Evolutionary conservation across 2,329 filamentous ascomycete species (phyloP).

Genomic region (Aspergillus novofumigatus): DNA sequence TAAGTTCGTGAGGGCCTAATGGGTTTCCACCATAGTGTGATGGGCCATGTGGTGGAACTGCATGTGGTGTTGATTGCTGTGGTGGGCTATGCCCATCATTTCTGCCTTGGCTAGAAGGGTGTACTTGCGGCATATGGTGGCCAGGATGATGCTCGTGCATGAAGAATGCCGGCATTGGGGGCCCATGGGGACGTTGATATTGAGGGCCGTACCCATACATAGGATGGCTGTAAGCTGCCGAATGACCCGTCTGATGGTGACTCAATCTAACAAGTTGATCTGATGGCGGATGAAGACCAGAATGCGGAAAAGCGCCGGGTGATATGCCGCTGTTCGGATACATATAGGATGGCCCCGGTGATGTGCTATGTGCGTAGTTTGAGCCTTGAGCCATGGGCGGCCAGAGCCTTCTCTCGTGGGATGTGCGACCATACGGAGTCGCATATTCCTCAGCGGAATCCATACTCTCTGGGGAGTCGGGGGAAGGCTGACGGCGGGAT

Average conservation of each 20-base stretch:
- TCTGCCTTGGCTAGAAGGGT: conserved; percentile 18
- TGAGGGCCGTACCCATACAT: conserved; percentile 28
- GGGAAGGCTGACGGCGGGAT: conserved; percentile 43
- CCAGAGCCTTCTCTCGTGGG: conserved; percentile 33
- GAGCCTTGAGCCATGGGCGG: conserved; percentile 24
- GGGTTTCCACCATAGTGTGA: conserved; percentile 29
- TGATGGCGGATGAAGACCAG: conserved; percentile 23
- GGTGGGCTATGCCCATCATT: conserved; percentile 28
- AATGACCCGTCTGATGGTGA: conserved; percentile 21
- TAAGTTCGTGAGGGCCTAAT: conserved; percentile 33
- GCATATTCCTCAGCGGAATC: conserved; percentile 63
- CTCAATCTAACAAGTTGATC: conserved; percentile 32
- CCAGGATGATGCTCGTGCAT: conserved; percentile 26
- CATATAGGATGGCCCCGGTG: conserved; percentile 38
- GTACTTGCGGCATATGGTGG: conserved; percentile 22
- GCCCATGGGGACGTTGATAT: conserved; percentile 22
- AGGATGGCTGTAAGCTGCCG: conserved; percentile 23
- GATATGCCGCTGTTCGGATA: conserved; percentile 27
- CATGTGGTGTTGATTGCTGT: conserved; percentile 28
- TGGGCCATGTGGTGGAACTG: conserved; percentile 23
- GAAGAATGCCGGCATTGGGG: conserved; percentile 24
- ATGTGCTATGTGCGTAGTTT: conserved; percentile 38
- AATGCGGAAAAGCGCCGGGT: conserved; percentile 24
- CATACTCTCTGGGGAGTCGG: conserved; percentile 57
- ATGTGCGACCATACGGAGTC: conserved; percentile 40